Evolutionary conservation across 2,329 filamentous ascomycete species (phyloP).

Genomic region (Stenocarpella maydis): DNA sequence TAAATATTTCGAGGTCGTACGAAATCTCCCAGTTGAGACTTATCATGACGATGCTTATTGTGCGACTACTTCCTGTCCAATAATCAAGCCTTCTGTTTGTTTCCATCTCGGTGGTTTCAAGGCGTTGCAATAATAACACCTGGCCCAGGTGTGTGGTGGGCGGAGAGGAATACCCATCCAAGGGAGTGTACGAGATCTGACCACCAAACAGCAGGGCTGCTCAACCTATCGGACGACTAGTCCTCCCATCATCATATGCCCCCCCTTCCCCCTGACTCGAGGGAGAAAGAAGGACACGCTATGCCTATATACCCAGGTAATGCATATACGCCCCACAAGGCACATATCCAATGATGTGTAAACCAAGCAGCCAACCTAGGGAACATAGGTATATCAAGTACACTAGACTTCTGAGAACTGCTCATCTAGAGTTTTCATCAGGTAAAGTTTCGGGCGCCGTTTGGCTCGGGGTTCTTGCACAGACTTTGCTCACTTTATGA

Average conservation of each 20-base stretch:
- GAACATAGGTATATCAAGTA: no score
- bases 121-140: background rate
- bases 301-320: background rate
- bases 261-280: background rate
- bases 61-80: conserved; percentile 4
- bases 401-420: no score
- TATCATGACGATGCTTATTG: background rate
- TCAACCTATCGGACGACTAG: background rate
- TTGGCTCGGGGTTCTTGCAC: no score
- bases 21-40: background rate
- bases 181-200: conserved; percentile 2
- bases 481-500: no score
- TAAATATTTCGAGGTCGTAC: background rate
- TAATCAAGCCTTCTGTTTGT: background rate
- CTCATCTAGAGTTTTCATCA: no score
- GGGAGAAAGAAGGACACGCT: background rate
- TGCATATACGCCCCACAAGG: background rate
- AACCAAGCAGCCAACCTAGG: no score
- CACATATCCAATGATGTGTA: background rate
- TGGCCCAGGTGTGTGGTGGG: background rate
- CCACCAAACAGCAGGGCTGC: background rate
- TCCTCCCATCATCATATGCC: background rate
- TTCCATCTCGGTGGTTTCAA: background rate
- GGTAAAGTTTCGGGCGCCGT: no score
- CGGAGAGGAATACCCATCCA: background rate